These are phyloP conservation scores for Hibiscus trionum DNA, from an alignment of 345 rosid genomes.

Conservation along the genomic window DNA sequence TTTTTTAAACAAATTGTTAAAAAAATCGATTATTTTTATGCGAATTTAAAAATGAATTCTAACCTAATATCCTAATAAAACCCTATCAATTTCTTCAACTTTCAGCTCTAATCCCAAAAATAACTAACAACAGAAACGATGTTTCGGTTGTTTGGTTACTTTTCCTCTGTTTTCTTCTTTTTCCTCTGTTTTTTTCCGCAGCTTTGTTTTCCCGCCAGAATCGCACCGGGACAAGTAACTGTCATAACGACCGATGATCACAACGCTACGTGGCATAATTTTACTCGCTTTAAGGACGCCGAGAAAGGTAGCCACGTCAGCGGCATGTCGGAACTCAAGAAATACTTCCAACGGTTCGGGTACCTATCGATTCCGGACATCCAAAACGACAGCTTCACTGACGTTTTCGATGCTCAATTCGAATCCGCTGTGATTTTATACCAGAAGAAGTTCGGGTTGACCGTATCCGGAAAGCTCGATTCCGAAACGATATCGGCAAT, in stretches of 20 bases:
- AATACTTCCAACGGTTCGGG: conserved; percentile 73
- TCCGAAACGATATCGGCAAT: conserved; percentile 46
- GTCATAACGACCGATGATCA: conserved; percentile 22
- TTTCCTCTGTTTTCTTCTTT: conserved; percentile 21
- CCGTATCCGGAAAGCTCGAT: conserved; percentile 60
- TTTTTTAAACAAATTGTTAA: background rate
- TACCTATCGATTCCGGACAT: conserved; percentile 34
- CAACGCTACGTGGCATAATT: conserved; percentile 67
- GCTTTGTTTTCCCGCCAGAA: conserved; percentile 36
- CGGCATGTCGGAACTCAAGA: conserved; percentile 85
- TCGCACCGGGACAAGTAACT: conserved; percentile 29
- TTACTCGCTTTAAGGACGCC: conserved; percentile 58
- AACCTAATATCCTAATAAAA: conserved; percentile 4
- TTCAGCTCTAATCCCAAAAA: conserved; percentile 8
- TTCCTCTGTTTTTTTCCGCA: conserved; percentile 19
- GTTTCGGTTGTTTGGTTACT: conserved; percentile 30
- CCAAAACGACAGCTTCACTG: conserved; percentile 31
- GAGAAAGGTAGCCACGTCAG: conserved; percentile 51
- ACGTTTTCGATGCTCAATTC: conserved; percentile 49
- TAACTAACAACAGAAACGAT: conserved; percentile 17
- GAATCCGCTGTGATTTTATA: conserved; percentile 47
- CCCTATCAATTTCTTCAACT: background rate
- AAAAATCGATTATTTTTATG: background rate
- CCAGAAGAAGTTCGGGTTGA: conserved; percentile 59
- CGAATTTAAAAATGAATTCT: background rate